phyloP scores from a whole-genome alignment of 345 rosid genomes.

The Eucalyptus pauciflora region DNA sequence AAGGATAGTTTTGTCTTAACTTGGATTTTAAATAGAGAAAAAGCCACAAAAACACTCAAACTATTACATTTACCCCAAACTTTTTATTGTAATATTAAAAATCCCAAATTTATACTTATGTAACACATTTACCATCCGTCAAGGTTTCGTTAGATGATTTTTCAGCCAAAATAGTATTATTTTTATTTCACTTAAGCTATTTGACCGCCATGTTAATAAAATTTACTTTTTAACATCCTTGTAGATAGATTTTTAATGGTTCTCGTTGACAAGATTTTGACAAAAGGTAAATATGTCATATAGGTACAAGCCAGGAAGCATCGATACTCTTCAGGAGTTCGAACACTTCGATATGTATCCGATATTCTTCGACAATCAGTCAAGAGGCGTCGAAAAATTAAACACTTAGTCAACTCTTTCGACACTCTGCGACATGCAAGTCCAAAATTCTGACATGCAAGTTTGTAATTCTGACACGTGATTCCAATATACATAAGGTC shows the following conservation, averaged over 20 bases:
- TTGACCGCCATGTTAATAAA: background rate
- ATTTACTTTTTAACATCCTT: background rate
- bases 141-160: background rate
- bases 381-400: too few relatives aligned
- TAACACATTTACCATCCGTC: background rate
- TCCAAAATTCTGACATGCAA: too few relatives aligned
- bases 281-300: background rate
- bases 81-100: too few relatives aligned
- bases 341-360: rapidly evolving
- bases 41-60: too few relatives aligned
- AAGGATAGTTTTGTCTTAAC: background rate
- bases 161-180: background rate
- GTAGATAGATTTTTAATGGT: background rate
- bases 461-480: too few relatives aligned
- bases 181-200: background rate
- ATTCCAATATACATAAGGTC: too few relatives aligned
- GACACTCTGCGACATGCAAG: too few relatives aligned
- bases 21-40: background rate
- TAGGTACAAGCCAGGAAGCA: too few relatives aligned
- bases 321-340: rapidly evolving
- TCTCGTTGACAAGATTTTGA: background rate
- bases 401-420: too few relatives aligned
- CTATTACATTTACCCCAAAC: too few relatives aligned
- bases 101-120: background rate
- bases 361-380: too few relatives aligned